Percentiles rank a stretch among this genome's conserved stretches.
Evolutionary conservation across 2,329 filamentous ascomycete genomes (phyloP).

Genomic region (Colletotrichum magnum): DNA sequence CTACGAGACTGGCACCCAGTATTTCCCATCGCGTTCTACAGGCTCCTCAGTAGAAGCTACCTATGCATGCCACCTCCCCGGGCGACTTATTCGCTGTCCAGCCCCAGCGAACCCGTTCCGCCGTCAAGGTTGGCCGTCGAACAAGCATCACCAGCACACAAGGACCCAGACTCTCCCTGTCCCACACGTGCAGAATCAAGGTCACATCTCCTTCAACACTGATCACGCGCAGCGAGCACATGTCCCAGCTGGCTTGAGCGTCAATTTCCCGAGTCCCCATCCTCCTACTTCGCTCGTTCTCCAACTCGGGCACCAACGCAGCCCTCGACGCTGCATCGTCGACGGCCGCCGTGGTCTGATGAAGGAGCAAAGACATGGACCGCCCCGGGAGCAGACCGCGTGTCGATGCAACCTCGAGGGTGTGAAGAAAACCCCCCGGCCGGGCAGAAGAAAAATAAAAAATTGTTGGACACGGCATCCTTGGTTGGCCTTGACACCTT

Average conservation of each 20-base stretch:
- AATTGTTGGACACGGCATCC: conserved; percentile 37
- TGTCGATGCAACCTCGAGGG: conserved; percentile 19
- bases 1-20: too few relatives aligned
- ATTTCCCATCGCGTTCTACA: too few relatives aligned
- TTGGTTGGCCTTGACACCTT: conserved; percentile 27
- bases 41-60: too few relatives aligned
- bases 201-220: neutral
- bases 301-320: conserved; percentile 36
- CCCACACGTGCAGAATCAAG: conserved; percentile 24
- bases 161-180: conserved; percentile 10
- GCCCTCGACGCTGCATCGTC: conserved; percentile 18
- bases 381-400: neutral
- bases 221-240: conserved; percentile 20
- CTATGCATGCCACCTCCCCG: too few relatives aligned
- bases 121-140: neutral
- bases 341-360: conserved; percentile 32
- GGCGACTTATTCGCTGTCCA: too few relatives aligned
- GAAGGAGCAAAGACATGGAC: conserved; percentile 25
- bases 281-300: neutral
- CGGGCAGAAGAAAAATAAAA: neutral
- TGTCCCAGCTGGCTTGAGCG: conserved; percentile 7
- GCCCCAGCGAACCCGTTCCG: neutral
- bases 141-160: conserved; percentile 9
- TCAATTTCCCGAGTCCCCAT: conserved; percentile 22
- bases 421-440: neutral